phyloP scores from a whole-genome alignment of 441 rosid genomes.

The Erysimum cheiri region DNA sequence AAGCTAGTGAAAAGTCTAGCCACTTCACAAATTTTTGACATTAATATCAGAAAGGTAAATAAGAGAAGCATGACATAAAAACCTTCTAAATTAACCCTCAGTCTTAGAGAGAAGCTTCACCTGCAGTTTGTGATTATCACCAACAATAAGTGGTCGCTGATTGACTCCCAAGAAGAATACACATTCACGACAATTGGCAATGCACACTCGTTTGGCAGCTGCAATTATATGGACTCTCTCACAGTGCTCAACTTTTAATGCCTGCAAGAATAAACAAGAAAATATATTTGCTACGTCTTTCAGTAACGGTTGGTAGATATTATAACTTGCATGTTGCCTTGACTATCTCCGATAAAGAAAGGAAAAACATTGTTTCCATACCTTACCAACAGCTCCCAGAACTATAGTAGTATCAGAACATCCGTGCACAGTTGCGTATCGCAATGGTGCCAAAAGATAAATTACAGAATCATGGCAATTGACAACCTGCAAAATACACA shows the following conservation, averaged over 20 bases:
- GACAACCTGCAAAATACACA: conserved; percentile 65
- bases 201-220: conserved; percentile 88
- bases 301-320: conserved; percentile 19
- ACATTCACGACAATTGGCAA: conserved; percentile 98
- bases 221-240: conserved; percentile 97
- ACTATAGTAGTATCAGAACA: conserved; percentile 97
- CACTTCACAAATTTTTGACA: not conserved
- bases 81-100: conserved; percentile 4
- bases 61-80: conserved; percentile 1
- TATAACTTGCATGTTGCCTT: conserved; percentile 6
- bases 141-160: conserved; percentile 93
- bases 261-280: conserved; percentile 52
- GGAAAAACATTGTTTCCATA: conserved; percentile 40
- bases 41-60: not conserved
- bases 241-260: conserved; percentile 94
- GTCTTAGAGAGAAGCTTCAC: conserved; percentile 47
- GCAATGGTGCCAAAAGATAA: conserved; percentile 91
- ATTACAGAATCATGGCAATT: conserved; percentile 97
- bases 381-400: conserved; percentile 99
- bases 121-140: conserved; percentile 99
- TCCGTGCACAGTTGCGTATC: conserved; percentile 93
- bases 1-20: conserved; percentile 10
- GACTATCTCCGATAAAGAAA: not conserved
- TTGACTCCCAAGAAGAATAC: conserved; percentile 97
- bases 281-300: conserved; percentile 5